Conservation (phyloP, 208 protist genomes). For the Acanthamoeba royreba region DNA sequence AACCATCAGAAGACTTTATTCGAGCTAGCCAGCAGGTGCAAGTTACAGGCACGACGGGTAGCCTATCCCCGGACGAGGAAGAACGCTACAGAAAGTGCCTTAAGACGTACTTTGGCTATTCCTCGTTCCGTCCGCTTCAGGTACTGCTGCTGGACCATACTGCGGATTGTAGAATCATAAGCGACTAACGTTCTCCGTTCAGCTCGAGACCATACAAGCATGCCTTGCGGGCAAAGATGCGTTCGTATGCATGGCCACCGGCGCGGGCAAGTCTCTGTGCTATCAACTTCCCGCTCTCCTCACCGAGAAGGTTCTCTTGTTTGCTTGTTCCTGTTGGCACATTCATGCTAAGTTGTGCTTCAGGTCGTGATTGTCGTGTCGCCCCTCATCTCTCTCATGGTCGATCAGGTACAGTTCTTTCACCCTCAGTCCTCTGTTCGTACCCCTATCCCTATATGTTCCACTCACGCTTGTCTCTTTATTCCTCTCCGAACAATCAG, state of each 20-base stretch:
- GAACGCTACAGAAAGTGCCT: background rate
- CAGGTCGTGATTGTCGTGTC: constrained; percentile 74
- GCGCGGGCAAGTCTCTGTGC: background rate
- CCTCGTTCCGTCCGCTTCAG: background rate
- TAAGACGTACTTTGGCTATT: background rate
- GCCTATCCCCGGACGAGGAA: background rate
- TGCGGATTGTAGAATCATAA: background rate
- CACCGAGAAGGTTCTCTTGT: background rate
- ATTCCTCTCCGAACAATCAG: no score
- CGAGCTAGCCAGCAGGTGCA: background rate
- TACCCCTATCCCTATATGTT: no score
- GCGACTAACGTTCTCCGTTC: background rate
- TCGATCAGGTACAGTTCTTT: no score
- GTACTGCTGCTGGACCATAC: background rate
- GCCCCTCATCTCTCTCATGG: constrained; percentile 76
- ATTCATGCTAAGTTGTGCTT: background rate
- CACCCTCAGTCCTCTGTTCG: no score
- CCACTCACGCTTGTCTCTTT: no score
- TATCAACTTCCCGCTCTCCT: background rate
- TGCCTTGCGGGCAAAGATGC: background rate
- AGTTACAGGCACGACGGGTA: background rate
- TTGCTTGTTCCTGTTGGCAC: background rate
- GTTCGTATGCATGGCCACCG: constrained; percentile 6
- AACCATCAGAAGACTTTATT: background rate
- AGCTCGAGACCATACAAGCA: background rate